phyloP scores from a whole-genome alignment of 2,329 filamentous ascomycete species.

The Pestalotiopsis sp. region DNA sequence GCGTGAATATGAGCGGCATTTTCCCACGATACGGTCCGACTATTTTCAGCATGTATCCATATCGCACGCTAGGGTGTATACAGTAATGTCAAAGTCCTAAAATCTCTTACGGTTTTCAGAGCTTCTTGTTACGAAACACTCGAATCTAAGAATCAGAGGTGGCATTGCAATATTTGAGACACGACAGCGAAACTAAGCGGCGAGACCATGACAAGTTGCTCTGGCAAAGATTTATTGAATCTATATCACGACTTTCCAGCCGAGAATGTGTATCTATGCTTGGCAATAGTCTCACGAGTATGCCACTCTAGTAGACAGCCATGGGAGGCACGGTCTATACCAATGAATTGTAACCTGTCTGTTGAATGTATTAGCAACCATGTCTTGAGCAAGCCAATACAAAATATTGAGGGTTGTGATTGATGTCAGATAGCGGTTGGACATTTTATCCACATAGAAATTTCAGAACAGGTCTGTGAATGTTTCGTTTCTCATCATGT shows the following conservation, averaged over 20 bases:
- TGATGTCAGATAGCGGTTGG: constrained; percentile 80
- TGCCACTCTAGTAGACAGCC: no score
- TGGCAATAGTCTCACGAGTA: no score
- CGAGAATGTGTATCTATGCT: no score
- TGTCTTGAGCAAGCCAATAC: background rate
- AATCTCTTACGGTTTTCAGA: no score
- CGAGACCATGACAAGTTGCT: no score
- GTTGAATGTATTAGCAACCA: background rate
- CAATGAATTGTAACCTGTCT: background rate
- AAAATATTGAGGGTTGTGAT: background rate
- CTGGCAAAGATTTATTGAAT: no score
- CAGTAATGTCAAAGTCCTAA: background rate
- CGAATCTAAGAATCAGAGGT: no score
- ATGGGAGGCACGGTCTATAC: background rate
- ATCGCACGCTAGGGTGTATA: background rate
- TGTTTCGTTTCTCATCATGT: constrained; percentile 71
- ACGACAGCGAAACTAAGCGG: no score
- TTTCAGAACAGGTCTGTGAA: constrained; percentile 91
- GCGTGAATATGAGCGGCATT: background rate
- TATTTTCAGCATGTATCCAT: background rate
- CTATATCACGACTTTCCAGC: no score
- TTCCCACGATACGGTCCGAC: background rate
- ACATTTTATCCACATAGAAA: constrained; percentile 71
- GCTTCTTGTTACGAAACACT: no score
- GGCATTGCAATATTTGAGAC: no score